Base-by-base conservation (phyloP, 1,284 basidiomycete species). In the Irpex sp. region DNA sequence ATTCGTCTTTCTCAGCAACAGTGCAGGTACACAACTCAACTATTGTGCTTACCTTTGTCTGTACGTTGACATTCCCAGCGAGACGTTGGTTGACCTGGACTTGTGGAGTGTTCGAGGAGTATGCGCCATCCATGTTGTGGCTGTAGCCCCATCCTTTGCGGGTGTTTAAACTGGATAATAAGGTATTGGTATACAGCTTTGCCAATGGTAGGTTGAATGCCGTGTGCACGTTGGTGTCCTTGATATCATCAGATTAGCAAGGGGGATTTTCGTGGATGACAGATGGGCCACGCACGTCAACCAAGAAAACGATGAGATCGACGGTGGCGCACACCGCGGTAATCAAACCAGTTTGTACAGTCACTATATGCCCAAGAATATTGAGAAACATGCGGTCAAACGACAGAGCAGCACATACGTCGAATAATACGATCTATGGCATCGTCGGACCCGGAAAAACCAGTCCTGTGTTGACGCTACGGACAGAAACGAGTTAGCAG, bases 181-280 rank as follows among this genome's bases (percentile, higher is more conserved):
- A 67, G 16, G 75, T 75, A 65, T 78, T 80, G 10, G 76, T 74
- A 68, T 80, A 80, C 1, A 80, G 67, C 65, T 79, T 80, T 61
- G 74, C 71, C 0, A 80, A 69, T 4, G 75, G 72, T 60, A 78
- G 69, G 59, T 79, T 78, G 71, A 80, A 76, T 4, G 75, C 68
- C 8, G 79, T 69, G 61, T 79, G 77, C 35, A 53, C 23, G 45
- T 14, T 33, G 2, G 35, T 47, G 12, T 54, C 19, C 56, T 57
- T 56, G 12, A 18, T 10, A 16, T 18, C 16, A 37, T 7, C 8
- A 18, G 19, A 42, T 42, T 51, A 58, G 19, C 33, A 9, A 51
- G 48, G 14, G 16, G 21, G 14, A 18, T 23, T 19, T 18, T 4
- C 48, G 48, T 21, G 10, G 10, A 23, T 19, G 21, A 16, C 48